Conservation (phyloP, 768 basidiomycete genomes). For the Lentinus brumalis region DNA sequence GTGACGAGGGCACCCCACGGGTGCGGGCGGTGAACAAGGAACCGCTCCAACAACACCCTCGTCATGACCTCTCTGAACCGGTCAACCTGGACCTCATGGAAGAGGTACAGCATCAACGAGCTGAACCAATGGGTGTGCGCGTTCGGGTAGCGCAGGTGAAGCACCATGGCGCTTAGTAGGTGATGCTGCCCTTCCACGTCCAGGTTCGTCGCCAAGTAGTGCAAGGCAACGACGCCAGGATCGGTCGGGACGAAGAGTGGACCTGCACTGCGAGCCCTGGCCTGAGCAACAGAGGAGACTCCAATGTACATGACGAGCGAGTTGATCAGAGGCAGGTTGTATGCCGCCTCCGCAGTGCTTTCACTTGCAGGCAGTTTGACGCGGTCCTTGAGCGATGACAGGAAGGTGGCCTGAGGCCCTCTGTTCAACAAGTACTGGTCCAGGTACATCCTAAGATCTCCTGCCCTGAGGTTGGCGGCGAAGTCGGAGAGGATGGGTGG, state of each 20-base stretch:
- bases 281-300: conserved; percentile 88
- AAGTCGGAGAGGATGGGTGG: conserved; percentile 93
- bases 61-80: conserved; percentile 82
- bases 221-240: conserved; percentile 82
- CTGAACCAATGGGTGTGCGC: conserved; percentile 99
- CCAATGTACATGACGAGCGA: conserved; percentile 95
- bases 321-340: conserved; percentile 90
- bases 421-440: conserved; percentile 86
- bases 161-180: conserved; percentile 87
- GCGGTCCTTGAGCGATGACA: conserved; percentile 77
- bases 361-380: conserved; percentile 57
- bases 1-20: conserved; percentile 95
- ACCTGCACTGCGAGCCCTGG: conserved; percentile 81
- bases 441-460: conserved; percentile 76
- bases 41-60: conserved; percentile 88
- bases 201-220: conserved; percentile 79
- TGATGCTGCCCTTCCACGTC: conserved; percentile 97
- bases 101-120: conserved; percentile 85
- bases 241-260: conserved; percentile 80
- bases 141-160: conserved; percentile 96
- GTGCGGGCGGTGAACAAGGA: conserved; percentile 93
- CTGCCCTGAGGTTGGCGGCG: conserved; percentile 74
- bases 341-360: conserved; percentile 54
- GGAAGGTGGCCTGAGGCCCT: conserved; percentile 63
- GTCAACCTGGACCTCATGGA: conserved; percentile 76